Conservation (phyloP, 495 filamentous ascomycete species). For the Aspergillus sclerotioniger region DNA sequence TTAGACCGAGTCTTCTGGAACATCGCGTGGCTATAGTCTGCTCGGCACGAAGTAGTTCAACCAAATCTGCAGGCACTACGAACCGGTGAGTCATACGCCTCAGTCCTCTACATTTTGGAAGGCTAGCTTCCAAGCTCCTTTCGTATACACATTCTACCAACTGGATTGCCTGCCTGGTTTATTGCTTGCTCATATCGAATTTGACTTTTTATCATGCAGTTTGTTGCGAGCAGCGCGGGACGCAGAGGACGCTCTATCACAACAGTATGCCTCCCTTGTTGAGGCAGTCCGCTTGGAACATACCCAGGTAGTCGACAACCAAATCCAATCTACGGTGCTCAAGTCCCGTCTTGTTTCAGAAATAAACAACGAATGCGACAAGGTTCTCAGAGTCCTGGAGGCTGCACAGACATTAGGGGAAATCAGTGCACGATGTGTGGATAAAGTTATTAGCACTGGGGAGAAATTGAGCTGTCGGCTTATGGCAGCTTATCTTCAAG, state of each 20-base stretch:
- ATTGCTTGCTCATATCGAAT: neutral
- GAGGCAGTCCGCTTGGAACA: slow-evolving; percentile 74
- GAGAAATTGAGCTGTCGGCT: slow-evolving; percentile 91
- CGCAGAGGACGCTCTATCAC: slow-evolving; percentile 58
- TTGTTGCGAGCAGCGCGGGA: slow-evolving; percentile 68
- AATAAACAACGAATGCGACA: slow-evolving; percentile 70
- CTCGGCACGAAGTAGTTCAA: slow-evolving; percentile 85
- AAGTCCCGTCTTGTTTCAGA: slow-evolving; percentile 53
- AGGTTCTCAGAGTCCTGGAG: slow-evolving; percentile 57
- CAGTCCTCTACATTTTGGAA: neutral
- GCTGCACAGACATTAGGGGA: slow-evolving; percentile 61
- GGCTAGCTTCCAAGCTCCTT: neutral
- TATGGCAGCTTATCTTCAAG: slow-evolving; percentile 77
- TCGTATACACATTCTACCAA: neutral
- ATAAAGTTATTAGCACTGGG: slow-evolving; percentile 86
- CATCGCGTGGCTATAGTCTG: slow-evolving; percentile 85
- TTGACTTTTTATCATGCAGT: slow-evolving; percentile 31
- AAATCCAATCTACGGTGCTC: slow-evolving; percentile 61
- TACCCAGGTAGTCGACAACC: slow-evolving; percentile 59
- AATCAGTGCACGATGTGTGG: slow-evolving; percentile 78
- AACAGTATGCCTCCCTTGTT: slow-evolving; percentile 67
- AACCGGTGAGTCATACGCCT: slow-evolving; percentile 70
- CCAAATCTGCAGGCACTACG: slow-evolving; percentile 89
- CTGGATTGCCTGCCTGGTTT: neutral
- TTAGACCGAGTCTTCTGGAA: slow-evolving; percentile 62